Base-by-base conservation (phyloP, 2,329 filamentous ascomycete species). In the Neophaeococcomyces mojaviensis region DNA sequence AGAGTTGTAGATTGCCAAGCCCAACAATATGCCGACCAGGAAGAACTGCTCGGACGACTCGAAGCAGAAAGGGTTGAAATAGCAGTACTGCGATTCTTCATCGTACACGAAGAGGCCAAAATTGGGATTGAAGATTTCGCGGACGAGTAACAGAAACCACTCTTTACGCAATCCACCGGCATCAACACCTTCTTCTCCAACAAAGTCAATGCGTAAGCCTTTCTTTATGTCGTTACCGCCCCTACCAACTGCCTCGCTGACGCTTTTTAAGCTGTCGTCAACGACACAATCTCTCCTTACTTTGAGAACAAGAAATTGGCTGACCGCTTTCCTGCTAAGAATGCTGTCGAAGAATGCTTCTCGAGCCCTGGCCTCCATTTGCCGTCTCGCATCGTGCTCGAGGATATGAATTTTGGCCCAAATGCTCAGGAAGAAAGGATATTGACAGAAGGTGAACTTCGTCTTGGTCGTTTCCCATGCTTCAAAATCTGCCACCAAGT, bases 51-150 rank as follows among this genome's bases (percentile, higher is more conserved):
- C 88, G 0, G 87, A 89, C 0, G 86, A 89, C 62, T 95, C 89
- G 56, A 95, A 88, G 13, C 86, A 87, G 60, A 83, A 79, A 0
- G 88, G 85, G 61, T 95, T 95, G 69, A 96, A 96, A 64, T 95
- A 96, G 66, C 89, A 95, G 60, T 85, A 88, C 38, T 79, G 78
- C 2, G 88, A 94, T 58, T 95, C 88, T 42, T 94, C 87, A 52
- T 95, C 89, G 63, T 94, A 95, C 6, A 85, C 71, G 62, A 96
- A 96, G 65, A 96, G 79, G n/a, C 88, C 87, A 68, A 94, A 85
- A 55, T 89, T 81, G 3, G 88, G 88, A 58, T 94, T 88, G 65
- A 95, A 95, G 26, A 96, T 82, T 60, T 96, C 89, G 55, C 88
- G 76, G 39, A 92, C 82, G 18, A 96, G 75, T 48, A 95, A 76